phyloP scores from a whole-genome alignment of 768 basidiomycete species.

The Suillus subalutaceus region DNA sequence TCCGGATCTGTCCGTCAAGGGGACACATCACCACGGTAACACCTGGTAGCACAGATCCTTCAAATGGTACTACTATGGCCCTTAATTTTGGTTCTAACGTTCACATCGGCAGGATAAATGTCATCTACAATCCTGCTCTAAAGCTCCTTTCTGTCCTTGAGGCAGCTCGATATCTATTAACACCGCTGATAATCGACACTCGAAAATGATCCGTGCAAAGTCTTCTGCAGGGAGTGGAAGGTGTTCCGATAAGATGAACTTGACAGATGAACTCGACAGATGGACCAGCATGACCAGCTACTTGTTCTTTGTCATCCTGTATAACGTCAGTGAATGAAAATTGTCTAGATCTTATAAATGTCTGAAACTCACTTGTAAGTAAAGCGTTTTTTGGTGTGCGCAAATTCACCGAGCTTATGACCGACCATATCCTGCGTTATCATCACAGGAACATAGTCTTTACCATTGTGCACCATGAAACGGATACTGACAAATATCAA shows the following conservation, averaged over 20 bases:
- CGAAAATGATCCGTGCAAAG: not conserved
- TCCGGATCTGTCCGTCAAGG: constrained; percentile 33
- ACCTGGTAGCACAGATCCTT: not conserved
- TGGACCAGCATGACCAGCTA: constrained; percentile 20
- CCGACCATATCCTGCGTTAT: constrained; percentile 99
- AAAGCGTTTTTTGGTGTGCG: constrained; percentile 87
- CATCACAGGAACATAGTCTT: constrained; percentile 81
- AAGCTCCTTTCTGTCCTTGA: not conserved
- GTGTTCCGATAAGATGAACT: not conserved
- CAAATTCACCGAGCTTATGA: constrained; percentile 95
- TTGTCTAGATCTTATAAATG: constrained; percentile 1
- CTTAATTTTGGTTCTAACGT: constrained; percentile 8
- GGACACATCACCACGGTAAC: constrained; percentile 34
- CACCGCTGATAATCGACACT: not conserved
- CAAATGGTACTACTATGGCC: not conserved
- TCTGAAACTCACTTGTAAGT: constrained; percentile 70
- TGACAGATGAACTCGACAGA: not conserved
- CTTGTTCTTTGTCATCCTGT: constrained; percentile 47
- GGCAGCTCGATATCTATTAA: not conserved
- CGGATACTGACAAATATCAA: constrained; percentile 54
- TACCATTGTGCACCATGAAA: constrained; percentile 95
- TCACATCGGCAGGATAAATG: constrained; percentile 6
- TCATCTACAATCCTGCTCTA: constrained; percentile 7
- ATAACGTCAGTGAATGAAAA: constrained; percentile 10
- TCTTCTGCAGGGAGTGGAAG: not conserved